Base-by-base conservation (phyloP, 2,329 filamentous ascomycete species). In the Acarospora socialis region DNA sequence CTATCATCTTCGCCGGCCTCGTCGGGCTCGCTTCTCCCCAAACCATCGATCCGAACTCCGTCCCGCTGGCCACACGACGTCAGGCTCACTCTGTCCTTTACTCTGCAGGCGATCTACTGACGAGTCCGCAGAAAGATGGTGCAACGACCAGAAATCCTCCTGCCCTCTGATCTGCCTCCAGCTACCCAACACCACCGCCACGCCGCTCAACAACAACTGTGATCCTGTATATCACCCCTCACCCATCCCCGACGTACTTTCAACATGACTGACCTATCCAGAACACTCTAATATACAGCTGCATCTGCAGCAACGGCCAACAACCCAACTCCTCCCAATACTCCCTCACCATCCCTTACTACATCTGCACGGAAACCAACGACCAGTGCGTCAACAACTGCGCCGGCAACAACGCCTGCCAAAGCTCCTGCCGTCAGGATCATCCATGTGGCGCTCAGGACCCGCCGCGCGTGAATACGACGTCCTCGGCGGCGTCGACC, bases 261-360 rank as follows among this genome's bases (percentile, higher is more conserved):
- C 13, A 3, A 24, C n/a, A 14, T 32, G 7, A 29, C 41, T 33
- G 30, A 12, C 26, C 18, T 12, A 13, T 16, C 5, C n/a, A 30
- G 58, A 35, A 56, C 21, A 56, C 56, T 24, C 61, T 77, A n/a
- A 44, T 43, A 37, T 77, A 66, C 53, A 46, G 49, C 33, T 77
- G 72, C 48, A 54, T 71, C 41, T 77, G 72, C 54, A 52, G 46
- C 37, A 65, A 66, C 47, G 60, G 61, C 41, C 42, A 61, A 33
- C 47, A 56, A 4, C 72, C 72, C 44, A 76, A 76, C 48, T 53
- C 70, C 35, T 65, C 68, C 39, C 57, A 74, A 46, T 77, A 70
- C 60, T 69, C 68, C 20, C 65, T 70, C 44, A 76, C 72, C 9
- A 59, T 77, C 31, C 70, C 72, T 12, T 77, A 67, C 59, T 75